These are phyloP conservation scores for Pouteria campechiana DNA, from an alignment of 179 eudicot genomes.

Conservation along the genomic window DNA sequence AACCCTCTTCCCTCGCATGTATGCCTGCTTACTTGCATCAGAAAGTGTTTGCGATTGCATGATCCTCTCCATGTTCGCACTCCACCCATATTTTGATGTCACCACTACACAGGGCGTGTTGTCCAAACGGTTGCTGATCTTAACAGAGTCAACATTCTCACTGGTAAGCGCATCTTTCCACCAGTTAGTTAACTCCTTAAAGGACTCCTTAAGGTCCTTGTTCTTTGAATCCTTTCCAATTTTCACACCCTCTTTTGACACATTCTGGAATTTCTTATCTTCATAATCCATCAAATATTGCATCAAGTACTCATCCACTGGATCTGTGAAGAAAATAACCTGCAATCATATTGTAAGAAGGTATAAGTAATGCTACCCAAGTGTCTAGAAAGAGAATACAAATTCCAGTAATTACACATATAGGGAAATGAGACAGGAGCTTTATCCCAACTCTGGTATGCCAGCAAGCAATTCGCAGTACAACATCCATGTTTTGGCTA, in stretches of 20 bases:
- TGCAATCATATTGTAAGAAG: conserved; percentile 13
- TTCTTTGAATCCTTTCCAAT: conserved; percentile 74
- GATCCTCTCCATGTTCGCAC: conserved; percentile 95
- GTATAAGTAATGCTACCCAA: no score
- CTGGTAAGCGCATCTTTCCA: conserved; percentile 76
- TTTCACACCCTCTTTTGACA: conserved; percentile 91
- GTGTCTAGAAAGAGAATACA: no score
- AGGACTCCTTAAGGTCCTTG: conserved; percentile 85
- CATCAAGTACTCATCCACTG: conserved; percentile 97
- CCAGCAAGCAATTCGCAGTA: no score
- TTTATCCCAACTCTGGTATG: no score
- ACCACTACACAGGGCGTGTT: conserved; percentile 96
- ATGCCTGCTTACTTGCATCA: conserved; percentile 87
- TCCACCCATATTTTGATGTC: conserved; percentile 95
- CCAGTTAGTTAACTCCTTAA: conserved; percentile 94
- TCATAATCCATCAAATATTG: conserved; percentile 98
- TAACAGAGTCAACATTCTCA: conserved; percentile 89
- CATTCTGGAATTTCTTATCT: conserved; percentile 95
- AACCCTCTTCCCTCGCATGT: conserved; percentile 95
- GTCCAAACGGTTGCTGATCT: conserved; percentile 91
- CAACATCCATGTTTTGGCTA: no score
- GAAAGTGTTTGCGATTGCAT: conserved; percentile 92
- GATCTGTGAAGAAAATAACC: conserved; percentile 96
- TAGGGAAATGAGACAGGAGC: neutral
- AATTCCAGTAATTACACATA: neutral